These are phyloP conservation scores for Herpetomonas tarakana DNA, from an alignment of 208 protist species.

Conservation along the genomic window DNA sequence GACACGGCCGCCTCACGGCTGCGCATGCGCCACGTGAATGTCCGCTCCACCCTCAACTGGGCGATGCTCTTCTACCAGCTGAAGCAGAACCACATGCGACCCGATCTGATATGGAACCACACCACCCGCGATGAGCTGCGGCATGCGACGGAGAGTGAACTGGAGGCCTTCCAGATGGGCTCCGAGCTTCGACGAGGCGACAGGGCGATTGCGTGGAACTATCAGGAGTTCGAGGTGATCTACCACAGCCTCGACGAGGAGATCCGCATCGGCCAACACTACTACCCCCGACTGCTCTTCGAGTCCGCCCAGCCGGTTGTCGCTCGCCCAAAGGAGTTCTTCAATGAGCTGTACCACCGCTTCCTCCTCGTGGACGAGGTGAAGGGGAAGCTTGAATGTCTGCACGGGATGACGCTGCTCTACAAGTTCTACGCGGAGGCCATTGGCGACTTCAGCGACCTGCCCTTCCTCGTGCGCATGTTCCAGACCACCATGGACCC, in stretches of 20 bases:
- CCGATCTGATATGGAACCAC: constrained; percentile 94
- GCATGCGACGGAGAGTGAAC: constrained; percentile 82
- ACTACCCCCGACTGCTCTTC: constrained; percentile 89
- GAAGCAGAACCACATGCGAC: constrained; percentile 77
- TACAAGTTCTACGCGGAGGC: constrained; percentile 82
- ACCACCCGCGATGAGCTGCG: constrained; percentile 87
- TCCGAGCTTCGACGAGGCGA: constrained; percentile 28
- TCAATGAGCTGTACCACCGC: constrained; percentile 92
- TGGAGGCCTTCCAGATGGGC: constrained; percentile 59
- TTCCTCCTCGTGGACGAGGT: constrained; percentile 84
- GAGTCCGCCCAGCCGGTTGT: constrained; percentile 70
- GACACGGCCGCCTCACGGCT: constrained; percentile 13
- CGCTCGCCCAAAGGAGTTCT: constrained; percentile 84
- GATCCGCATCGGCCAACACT: constrained; percentile 83
- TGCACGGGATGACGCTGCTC: constrained; percentile 89
- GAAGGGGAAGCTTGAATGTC: constrained; percentile 66
- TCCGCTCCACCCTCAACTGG: constrained; percentile 88
- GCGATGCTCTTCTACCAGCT: constrained; percentile 88
- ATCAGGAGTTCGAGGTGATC: constrained; percentile 91
- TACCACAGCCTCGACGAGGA: constrained; percentile 90
- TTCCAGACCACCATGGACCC: constrained; percentile 71
- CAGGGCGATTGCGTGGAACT: constrained; percentile 86
- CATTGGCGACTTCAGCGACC: constrained; percentile 86
- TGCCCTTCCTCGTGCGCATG: constrained; percentile 80
- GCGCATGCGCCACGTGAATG: constrained; percentile 43